Evolutionary conservation across 108 stramenopile species (phyloP).

Genomic region (Skeletonema potamos): DNA sequence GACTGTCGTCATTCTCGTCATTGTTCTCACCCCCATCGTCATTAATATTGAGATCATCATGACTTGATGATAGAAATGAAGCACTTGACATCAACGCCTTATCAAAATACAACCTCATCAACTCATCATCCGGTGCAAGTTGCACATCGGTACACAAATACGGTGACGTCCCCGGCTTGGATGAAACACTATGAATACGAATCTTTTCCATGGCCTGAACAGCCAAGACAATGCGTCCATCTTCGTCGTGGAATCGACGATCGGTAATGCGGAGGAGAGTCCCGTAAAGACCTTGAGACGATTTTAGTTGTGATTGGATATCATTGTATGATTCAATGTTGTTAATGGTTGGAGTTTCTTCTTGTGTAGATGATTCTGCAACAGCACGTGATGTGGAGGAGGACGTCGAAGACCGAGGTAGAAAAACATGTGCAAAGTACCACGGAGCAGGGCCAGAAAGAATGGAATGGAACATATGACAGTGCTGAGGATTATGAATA

Average conservation of each 20-base stretch:
- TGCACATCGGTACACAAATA: conserved; percentile 44
- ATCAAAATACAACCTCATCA: conserved; percentile 30
- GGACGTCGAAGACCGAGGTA: conserved; percentile 14
- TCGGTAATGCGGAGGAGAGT: conserved; percentile 52
- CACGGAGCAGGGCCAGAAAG: conserved; percentile 38
- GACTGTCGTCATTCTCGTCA: conserved; percentile 5
- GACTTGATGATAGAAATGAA: conserved; percentile 7
- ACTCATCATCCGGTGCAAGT: conserved; percentile 47
- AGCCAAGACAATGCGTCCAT: conserved; percentile 44
- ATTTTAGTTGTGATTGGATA: neutral
- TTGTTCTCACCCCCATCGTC: neutral
- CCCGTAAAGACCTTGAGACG: conserved; percentile 29
- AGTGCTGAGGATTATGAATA: conserved; percentile 56
- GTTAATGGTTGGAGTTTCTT: neutral
- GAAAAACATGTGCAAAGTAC: conserved; percentile 54
- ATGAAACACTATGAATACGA: conserved; percentile 17
- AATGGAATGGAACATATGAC: conserved; percentile 61
- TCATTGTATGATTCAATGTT: conserved; percentile 9
- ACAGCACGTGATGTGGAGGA: neutral
- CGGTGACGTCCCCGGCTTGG: conserved; percentile 21
- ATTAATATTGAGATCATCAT: neutral
- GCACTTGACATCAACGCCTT: conserved; percentile 22
- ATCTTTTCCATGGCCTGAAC: conserved; percentile 54
- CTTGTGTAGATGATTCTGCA: neutral
- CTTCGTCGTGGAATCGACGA: conserved; percentile 37